phyloP scores from a whole-genome alignment of 2,329 filamentous ascomycete genomes.

The Epichloe aotearoae region DNA sequence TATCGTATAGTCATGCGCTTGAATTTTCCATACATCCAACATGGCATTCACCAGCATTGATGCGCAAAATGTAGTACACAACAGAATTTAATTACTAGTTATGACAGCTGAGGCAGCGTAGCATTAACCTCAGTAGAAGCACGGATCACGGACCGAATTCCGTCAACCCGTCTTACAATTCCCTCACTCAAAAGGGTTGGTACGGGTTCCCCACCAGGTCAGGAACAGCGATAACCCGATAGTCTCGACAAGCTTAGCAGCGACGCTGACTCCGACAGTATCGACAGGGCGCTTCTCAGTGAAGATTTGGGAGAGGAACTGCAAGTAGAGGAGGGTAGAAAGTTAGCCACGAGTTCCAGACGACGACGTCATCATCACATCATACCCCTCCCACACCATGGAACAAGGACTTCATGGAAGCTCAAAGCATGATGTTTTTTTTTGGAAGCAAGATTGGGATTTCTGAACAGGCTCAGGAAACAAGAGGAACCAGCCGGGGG shows the following conservation, averaged over 20 bases:
- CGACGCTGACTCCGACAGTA: slow-evolving; percentile 71
- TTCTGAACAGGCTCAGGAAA: neutral
- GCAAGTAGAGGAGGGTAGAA: neutral
- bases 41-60: neutral
- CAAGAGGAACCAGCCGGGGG: neutral
- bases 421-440: neutral
- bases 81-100: slow-evolving; percentile 1
- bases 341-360: neutral
- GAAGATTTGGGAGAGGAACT: slow-evolving; percentile 80
- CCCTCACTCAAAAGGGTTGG: slow-evolving; percentile 71
- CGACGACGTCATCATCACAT: neutral
- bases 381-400: neutral
- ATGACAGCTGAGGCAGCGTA: neutral
- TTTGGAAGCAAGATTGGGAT: neutral
- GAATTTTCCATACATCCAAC: too few relatives aligned
- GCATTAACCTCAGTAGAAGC: neutral
- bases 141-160: neutral
- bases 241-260: slow-evolving; percentile 83
- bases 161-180: neutral
- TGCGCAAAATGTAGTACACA: neutral
- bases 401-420: neutral
- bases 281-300: slow-evolving; percentile 87
- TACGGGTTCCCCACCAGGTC: slow-evolving; percentile 95
- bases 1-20: too few relatives aligned
- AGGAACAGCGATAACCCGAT: slow-evolving; percentile 84